These are phyloP conservation scores for Phyllostachys edulis DNA, from an alignment of 176 grass and related monocot genomes.

Conservation along the genomic window DNA sequence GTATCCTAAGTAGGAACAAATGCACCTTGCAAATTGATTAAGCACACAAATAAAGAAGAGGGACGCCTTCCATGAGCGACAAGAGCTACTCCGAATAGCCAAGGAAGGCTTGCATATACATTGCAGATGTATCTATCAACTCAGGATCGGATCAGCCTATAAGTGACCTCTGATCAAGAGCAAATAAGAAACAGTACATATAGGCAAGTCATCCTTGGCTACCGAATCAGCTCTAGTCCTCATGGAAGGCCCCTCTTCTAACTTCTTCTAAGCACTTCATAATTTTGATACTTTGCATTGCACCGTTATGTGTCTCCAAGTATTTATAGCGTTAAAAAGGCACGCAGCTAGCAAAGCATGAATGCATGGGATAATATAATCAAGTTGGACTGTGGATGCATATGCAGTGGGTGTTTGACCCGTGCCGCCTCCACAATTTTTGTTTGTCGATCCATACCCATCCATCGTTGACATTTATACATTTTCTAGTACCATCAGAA, in stretches of 20 bases:
- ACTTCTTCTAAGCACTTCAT: not conserved
- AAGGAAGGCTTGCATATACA: slow-evolving; percentile 37
- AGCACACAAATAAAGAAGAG: not conserved
- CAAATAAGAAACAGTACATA: not conserved
- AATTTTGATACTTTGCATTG: not conserved
- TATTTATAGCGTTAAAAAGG: slow-evolving; percentile 34
- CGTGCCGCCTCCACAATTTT: too few relatives aligned
- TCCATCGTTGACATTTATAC: slow-evolving; percentile 8
- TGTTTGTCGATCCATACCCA: too few relatives aligned
- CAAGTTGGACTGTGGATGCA: not conserved
- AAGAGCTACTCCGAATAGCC: slow-evolving; percentile 37
- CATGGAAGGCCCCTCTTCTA: slow-evolving; percentile 35
- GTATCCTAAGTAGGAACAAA: not conserved
- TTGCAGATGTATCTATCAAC: not conserved
- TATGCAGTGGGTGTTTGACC: too few relatives aligned
- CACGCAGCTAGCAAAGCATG: not conserved
- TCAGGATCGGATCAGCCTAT: not conserved
- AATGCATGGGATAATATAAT: slow-evolving; percentile 6
- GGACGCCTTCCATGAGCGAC: slow-evolving; percentile 27
- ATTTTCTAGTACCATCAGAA: slow-evolving; percentile 14
- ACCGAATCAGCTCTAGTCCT: slow-evolving; percentile 39
- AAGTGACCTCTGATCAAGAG: not conserved
- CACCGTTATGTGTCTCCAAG: not conserved
- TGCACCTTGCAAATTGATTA: not conserved
- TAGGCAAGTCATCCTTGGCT: slow-evolving; percentile 62